Conservation (phyloP, 31 red algal genomes). For the Asparagopsis taxiformis region DNA sequence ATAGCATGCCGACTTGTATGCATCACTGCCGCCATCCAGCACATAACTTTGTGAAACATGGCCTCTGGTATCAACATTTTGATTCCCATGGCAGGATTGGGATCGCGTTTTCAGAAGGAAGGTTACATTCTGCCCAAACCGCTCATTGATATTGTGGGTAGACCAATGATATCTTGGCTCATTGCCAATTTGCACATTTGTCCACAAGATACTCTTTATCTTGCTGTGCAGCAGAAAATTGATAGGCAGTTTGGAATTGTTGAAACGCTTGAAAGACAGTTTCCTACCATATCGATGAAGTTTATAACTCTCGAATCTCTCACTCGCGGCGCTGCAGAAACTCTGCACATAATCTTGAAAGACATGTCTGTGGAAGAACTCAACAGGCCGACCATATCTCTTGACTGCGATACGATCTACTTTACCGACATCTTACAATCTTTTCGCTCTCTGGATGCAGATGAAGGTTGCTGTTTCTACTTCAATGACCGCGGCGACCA, state of each 20-base stretch:
- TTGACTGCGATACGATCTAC: constrained; percentile 66
- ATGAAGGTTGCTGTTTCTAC: constrained; percentile 14
- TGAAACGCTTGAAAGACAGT: constrained; percentile 20
- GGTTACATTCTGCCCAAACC: constrained; percentile 46
- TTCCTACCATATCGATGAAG: constrained; percentile 11
- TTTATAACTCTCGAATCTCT: constrained; percentile 9
- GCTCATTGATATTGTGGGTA: constrained; percentile 26
- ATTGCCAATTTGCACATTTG: constrained; percentile 18
- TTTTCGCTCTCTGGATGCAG: constrained; percentile 18
- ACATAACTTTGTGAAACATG: not conserved
- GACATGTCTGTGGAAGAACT: constrained; percentile 14
- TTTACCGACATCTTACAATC: constrained; percentile 32
- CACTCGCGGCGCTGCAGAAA: constrained; percentile 53
- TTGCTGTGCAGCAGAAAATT: constrained; percentile 32
- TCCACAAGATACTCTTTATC: constrained; percentile 25
- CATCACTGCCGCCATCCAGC: too few relatives aligned
- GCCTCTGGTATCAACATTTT: constrained; percentile 9
- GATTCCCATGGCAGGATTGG: constrained; percentile 56
- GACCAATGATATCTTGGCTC: constrained; percentile 48
- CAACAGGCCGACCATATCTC: constrained; percentile 26
- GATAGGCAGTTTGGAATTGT: constrained; percentile 27
- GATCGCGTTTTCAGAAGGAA: constrained; percentile 33
- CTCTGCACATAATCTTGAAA: constrained; percentile 20
- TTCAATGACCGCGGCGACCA: constrained; percentile 26
- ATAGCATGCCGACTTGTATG: too few relatives aligned